Evolutionary conservation across 495 filamentous ascomycete genomes (phyloP), one percentile per base, ranked within the genome.

Genomic region (Talaromyces wortmannii): DNA sequence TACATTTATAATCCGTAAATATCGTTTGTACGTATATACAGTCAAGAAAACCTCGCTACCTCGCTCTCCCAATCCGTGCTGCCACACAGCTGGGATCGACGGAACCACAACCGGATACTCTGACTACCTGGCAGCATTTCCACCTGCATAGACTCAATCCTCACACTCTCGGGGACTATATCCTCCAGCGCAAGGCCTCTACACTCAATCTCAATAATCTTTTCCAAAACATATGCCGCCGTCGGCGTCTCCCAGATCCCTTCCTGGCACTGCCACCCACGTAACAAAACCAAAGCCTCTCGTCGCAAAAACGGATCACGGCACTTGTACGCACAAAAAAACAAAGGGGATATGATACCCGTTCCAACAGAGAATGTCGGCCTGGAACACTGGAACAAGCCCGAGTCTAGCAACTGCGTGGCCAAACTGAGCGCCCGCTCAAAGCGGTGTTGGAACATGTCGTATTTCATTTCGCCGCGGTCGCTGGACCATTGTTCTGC

Each of bases 361-460:
- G 53, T 52, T 15, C 54, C 52, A 45, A 61, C 53, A 3, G 61
- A 59, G 48, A 63, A 63, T 5, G 53, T 55, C 2, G 61, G 61
- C 50, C 33, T 53, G 2, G 15, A 17, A 11, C 7, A 48, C 18
- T 18, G 16, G 29, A 12, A 12, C 18, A 50, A 43, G 23, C 36
- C 29, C 18, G 50, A 49, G 7, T 36, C 5, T 13, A 61, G 50
- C 3, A 61, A 30, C 8, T 12, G 10, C 32, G 52, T 53, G 11
- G 56, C 56, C 10, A 60, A 2, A 1, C 59, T n/a, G 6, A 59
- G 54, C 2, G 31, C 46, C 2, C 48, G 36, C 49, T 53, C 31
- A 33, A 61, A 63, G 40, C 52, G 31, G 31, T 31, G 5, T 7
- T 50, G 18, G 33, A 55, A 59, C 31, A n/a, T 23, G 47, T 63